Evolutionary conservation across 192 early-diverging fungal species (phyloP).

Genomic region (Pilaira anomala): DNA sequence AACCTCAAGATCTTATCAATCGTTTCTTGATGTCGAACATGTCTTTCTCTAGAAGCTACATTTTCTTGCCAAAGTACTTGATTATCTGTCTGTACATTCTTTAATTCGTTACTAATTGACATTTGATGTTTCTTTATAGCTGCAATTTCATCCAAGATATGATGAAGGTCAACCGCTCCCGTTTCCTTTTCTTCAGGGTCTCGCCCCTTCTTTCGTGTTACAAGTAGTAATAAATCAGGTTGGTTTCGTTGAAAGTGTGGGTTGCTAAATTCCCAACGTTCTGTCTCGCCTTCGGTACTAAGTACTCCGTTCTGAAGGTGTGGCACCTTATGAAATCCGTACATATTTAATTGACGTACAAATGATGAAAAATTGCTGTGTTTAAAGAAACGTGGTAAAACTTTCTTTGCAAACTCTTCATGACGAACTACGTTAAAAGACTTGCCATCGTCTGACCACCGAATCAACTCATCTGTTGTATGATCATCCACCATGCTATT

Average conservation of each 20-base stretch:
- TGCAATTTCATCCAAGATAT: constrained; percentile 74
- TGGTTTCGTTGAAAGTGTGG: constrained; percentile 85
- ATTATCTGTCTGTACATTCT: constrained; percentile 86
- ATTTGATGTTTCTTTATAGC: constrained; percentile 91
- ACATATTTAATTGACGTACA: constrained; percentile 92
- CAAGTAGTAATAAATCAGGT: constrained; percentile 84
- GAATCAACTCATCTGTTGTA: constrained; percentile 79
- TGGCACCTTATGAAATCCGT: constrained; percentile 96
- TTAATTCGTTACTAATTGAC: constrained; percentile 83
- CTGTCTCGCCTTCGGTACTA: constrained; percentile 65
- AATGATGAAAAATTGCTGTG: constrained; percentile 89
- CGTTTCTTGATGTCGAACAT: constrained; percentile 83
- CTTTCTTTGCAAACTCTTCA: constrained; percentile 37
- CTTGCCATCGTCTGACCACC: constrained; percentile 84
- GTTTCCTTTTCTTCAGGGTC: constrained; percentile 52
- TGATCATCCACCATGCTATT: constrained; percentile 92
- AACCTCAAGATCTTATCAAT: constrained; percentile 95
- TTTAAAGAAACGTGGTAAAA: constrained; percentile 86
- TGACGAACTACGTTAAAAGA: constrained; percentile 73
- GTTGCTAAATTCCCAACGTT: constrained; percentile 91
- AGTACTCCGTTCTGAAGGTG: constrained; percentile 88
- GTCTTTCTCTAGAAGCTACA: constrained; percentile 65
- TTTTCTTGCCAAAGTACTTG: constrained; percentile 88
- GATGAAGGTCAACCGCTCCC: constrained; percentile 47
- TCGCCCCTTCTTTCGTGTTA: constrained; percentile 76